Base-by-base conservation (phyloP, 164 flowering plant species). In the Liriodendron chinense region DNA sequence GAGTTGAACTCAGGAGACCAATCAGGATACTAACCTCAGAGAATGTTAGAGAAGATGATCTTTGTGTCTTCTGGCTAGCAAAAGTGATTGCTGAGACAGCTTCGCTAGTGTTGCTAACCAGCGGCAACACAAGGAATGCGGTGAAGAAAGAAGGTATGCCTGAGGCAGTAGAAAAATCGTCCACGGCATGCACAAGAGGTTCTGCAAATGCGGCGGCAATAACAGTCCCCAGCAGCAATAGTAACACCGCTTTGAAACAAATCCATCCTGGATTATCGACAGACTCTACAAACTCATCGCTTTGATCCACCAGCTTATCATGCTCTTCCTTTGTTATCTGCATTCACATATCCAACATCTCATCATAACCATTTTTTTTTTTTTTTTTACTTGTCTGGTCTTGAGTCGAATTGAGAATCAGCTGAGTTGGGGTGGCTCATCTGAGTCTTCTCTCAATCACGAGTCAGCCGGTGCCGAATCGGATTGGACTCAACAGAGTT, bases 41-140 rank as follows among this genome's bases (percentile, higher is more conserved):
- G 77, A 86, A 93, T 57, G 97, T 90, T 69, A 94, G 80, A 7
- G 98, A 94, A 34, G 96, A 83, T 50, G 93, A 87, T 80, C 87
- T 88, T 65, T 72, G 71, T 76, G 84, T 93, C 76, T 93, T 90
- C 18, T 91, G 83, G 79, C 86, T 85, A 9, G 98, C 84, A 79
- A 90, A 90, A 34, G 88, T 94, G 16, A 94, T 85, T 53, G 96
- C 94, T 2, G 97, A 90, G 21, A 94, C 91, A 9, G 97, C 91
- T 75, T 91, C 95, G 71, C 96, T 93, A 56, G 98, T 88, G 86
- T 94, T 94, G 69, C 95, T 94, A 50, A 94, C 97, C 74, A 94
- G 78, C 2, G 98, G 98, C 47, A 94, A 80, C 10, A 82, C 92
- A 65, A 94, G 87, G 57, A 94, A 94, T 59, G 97, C 93, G 72